phyloP scores from a whole-genome alignment of 2,329 filamentous ascomycete genomes.

The Talaromyces marneffei region DNA sequence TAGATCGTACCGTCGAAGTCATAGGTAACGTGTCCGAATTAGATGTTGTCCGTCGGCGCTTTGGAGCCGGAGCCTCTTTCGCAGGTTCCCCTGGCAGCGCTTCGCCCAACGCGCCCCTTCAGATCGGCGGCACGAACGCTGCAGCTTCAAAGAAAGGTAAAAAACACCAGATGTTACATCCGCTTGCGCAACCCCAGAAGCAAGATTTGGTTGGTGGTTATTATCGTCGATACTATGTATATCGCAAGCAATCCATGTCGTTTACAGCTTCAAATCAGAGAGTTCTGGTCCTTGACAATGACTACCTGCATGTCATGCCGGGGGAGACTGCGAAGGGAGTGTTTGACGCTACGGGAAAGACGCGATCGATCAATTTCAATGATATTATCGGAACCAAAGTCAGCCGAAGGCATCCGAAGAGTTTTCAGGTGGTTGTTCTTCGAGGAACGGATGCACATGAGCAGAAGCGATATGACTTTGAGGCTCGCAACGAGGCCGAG shows the following conservation, averaged over 20 bases:
- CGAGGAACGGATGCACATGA: conserved; percentile 57
- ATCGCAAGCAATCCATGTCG: conserved; percentile 60
- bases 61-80: conserved; percentile 53
- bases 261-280: conserved; percentile 57
- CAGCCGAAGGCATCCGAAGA: conserved; percentile 58
- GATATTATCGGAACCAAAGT: conserved; percentile 62
- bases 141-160: conserved; percentile 39
- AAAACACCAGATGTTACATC: conserved; percentile 40
- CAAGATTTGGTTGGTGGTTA: conserved; percentile 44
- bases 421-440: conserved; percentile 57
- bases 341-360: conserved; percentile 46
- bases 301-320: conserved; percentile 62
- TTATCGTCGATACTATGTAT: conserved; percentile 59
- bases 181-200: conserved; percentile 39
- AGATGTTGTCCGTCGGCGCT: conserved; percentile 57
- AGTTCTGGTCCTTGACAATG: conserved; percentile 58
- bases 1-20: conserved; percentile 61
- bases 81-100: conserved; percentile 56
- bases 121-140: conserved; percentile 39
- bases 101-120: conserved; percentile 59
- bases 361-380: conserved; percentile 58
- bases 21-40: conserved; percentile 55
- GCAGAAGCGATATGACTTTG: conserved; percentile 63
- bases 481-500: conserved; percentile 53
- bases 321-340: conserved; percentile 49